Evolutionary conservation across 306 rosid genomes (phyloP).

Genomic region (Acacia melanoxylon): DNA sequence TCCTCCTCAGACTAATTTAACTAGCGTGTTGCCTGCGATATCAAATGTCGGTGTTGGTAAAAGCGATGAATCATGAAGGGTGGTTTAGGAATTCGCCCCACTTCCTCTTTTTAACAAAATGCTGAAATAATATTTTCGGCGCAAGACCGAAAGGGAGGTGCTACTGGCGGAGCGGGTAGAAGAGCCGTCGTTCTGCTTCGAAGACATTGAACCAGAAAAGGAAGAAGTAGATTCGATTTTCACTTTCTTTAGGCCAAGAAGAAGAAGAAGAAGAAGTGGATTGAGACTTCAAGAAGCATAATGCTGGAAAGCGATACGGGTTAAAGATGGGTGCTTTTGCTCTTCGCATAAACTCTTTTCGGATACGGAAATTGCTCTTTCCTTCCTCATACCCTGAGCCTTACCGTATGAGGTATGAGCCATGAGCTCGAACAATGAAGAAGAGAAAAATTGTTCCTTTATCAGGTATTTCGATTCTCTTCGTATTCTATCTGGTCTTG

Average conservation of each 20-base stretch:
- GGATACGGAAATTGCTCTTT: not conserved
- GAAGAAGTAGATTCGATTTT: not conserved
- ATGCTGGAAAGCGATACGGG: not conserved
- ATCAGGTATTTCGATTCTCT: not conserved
- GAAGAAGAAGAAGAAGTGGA: not conserved
- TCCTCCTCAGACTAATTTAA: too few species aligned
- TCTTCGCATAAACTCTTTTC: not conserved
- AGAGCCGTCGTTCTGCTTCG: not conserved
- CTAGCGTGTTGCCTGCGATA: not conserved
- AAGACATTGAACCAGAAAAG: not conserved
- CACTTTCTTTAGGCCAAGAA: not conserved
- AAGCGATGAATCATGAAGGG: not conserved
- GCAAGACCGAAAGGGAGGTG: not conserved
- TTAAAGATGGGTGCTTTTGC: not conserved
- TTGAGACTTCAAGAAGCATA: not conserved
- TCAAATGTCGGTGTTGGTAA: not conserved
- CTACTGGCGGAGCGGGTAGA: not conserved
- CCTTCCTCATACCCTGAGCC: not conserved
- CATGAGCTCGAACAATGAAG: slow-evolving; percentile 8
- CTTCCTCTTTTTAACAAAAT: not conserved
- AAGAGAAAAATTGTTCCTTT: slow-evolving; percentile 1
- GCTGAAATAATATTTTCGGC: not conserved
- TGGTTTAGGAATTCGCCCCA: not conserved
- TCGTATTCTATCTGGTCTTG: not conserved
- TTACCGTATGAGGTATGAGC: not conserved